A percentile compares a stretch with the other conserved stretches of the same genome.
Evolutionary conservation across 2,329 filamentous ascomycete species (phyloP).

Genomic region (Sporothrix luriei): DNA sequence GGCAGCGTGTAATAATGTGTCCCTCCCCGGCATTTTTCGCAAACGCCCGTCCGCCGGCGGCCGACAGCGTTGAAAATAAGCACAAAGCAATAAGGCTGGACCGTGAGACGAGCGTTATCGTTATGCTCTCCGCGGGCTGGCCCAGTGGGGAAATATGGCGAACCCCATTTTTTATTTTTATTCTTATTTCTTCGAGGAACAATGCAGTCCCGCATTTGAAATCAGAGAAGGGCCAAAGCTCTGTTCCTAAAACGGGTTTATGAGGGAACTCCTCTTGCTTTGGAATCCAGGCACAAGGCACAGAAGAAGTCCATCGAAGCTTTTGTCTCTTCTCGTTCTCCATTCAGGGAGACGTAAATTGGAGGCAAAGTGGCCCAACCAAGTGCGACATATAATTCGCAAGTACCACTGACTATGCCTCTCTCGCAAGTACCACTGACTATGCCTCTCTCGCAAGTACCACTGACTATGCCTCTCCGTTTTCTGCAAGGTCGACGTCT

Average conservation of each 20-base stretch:
- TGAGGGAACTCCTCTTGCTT: neutral
- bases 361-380: too few species aligned
- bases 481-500: too few species aligned
- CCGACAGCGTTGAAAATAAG: neutral
- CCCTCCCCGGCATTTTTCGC: neutral
- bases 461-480: too few species aligned
- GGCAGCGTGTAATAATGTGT: neutral
- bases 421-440: too few species aligned
- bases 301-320: conserved; percentile 17
- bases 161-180: too few species aligned
- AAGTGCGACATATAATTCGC: too few species aligned
- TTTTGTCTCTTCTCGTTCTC: neutral
- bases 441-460: too few species aligned
- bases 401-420: too few species aligned
- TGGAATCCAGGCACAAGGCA: conserved; percentile 1
- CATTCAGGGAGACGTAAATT: too few species aligned
- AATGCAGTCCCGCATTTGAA: conserved; percentile 24
- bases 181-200: conserved; percentile 4
- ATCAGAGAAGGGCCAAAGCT: conserved; percentile 6
- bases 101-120: neutral
- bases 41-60: conserved; percentile 23
- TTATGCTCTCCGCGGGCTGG: neutral
- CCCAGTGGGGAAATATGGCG: neutral
- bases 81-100: neutral
- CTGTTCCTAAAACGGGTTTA: neutral